Conservation (phyloP, 129 eudicot species). For the Solidago caesia region DNA sequence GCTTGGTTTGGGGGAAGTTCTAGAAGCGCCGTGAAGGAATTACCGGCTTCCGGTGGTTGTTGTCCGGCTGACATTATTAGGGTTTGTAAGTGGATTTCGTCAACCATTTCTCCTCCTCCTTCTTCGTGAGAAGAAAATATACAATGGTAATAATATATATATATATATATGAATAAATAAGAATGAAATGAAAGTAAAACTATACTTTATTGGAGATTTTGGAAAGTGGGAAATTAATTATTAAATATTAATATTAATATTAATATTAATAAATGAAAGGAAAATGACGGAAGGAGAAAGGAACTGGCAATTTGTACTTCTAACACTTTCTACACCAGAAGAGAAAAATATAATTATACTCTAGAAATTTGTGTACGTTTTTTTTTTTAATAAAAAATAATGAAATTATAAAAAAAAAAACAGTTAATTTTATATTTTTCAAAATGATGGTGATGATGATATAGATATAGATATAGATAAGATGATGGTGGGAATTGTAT, state of each 20-base stretch:
- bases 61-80: slow-evolving; percentile 34
- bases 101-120: too few species aligned
- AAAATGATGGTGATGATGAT: background rate
- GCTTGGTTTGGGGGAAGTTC: slow-evolving; percentile 79
- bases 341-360: background rate
- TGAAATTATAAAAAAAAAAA: too few species aligned
- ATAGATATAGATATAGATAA: background rate
- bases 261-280: background rate
- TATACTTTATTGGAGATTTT: background rate
- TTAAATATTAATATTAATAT: background rate
- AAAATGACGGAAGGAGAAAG: slow-evolving; percentile 31
- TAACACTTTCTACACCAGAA: slow-evolving; percentile 24
- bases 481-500: slow-evolving; percentile 16
- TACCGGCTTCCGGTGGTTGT: slow-evolving; percentile 49
- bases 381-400: too few species aligned
- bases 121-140: too few species aligned
- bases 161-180: background rate
- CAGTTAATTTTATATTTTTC: too few species aligned
- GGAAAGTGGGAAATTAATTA: background rate
- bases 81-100: too few species aligned
- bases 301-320: slow-evolving; percentile 33
- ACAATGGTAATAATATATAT: too few species aligned
- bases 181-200: slow-evolving; percentile 51
- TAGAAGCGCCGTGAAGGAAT: slow-evolving; percentile 86
- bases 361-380: too few species aligned